Base-by-base conservation (phyloP, 805 yeast species). In the Zygotorulaspora danielsina region DNA sequence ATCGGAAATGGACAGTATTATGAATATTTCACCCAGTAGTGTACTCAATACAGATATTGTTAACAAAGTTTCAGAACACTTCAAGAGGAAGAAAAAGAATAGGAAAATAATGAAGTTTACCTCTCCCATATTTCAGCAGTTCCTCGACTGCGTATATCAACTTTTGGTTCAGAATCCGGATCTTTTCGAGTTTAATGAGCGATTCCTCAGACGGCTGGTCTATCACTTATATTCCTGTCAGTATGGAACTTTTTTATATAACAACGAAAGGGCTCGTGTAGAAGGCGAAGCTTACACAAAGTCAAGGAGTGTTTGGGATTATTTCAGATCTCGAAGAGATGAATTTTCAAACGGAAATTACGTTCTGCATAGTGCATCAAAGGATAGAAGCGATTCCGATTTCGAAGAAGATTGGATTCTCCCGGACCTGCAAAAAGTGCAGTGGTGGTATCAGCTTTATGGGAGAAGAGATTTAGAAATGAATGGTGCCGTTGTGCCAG, bases 51-150 rank as follows among this genome's bases (percentile, higher is more conserved):
- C 66, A 39, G 70, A 63, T 33, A 63, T 74, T 17, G 58, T 79
- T 34, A 69, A 64, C 42, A 71, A 70, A 36, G 67, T 80, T 16
- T 70, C 79, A 36, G 70, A 72, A 46, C 70, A 72, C 48, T 70
- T 75, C 47, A 73, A 71, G 39, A 66, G 64, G 31, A 67, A 66
- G 32, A 69, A 68, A 38, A 75, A 69, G 39, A 47, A 38, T 38
- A 43, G 34, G 19, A 46, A 42, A 12, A 39, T 41, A 11, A 51
- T 73, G 36, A 79, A 81, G 46, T 73, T 78, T 39, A 77, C 81
- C n/a, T 84, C 96, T 9, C 98, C 98, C 0, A 77, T 89, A 1
- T 90, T 93, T 64, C 97, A 88, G 53, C 98, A 93, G 57, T 93
- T 89, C 63, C 63, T 93, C 32, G 98, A 93, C 55, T 80, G 93